phyloP scores from a whole-genome alignment of 495 filamentous ascomycete species.

The Penicillium desertorum region DNA sequence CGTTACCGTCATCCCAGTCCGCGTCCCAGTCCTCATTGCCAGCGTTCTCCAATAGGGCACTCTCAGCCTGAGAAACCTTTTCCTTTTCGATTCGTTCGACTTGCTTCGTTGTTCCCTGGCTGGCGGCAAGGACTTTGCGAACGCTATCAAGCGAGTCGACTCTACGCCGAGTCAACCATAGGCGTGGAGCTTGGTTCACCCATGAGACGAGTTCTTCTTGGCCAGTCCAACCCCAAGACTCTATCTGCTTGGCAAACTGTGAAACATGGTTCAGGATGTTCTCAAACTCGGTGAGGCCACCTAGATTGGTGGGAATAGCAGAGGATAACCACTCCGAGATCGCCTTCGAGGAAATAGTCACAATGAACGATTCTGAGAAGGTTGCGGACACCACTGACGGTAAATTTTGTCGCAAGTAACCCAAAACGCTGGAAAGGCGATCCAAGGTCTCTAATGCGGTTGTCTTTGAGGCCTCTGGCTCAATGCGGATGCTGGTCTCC shows the following conservation, averaged over 20 bases:
- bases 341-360: constrained; percentile 61
- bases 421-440: constrained; percentile 59
- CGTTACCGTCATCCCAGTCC: constrained; percentile 66
- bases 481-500: constrained; percentile 34
- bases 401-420: constrained; percentile 63
- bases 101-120: constrained; percentile 58
- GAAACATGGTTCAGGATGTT: constrained; percentile 57
- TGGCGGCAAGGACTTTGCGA: constrained; percentile 63
- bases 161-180: constrained; percentile 84
- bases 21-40: constrained; percentile 71
- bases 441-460: constrained; percentile 35
- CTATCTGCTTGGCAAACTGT: constrained; percentile 62
- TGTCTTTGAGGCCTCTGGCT: constrained; percentile 25
- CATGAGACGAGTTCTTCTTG: constrained; percentile 72
- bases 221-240: constrained; percentile 64
- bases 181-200: constrained; percentile 71
- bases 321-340: constrained; percentile 72
- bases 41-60: constrained; percentile 56
- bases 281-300: constrained; percentile 68
- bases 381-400: constrained; percentile 60
- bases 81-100: constrained; percentile 87
- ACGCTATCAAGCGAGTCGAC: constrained; percentile 73
- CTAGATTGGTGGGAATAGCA: constrained; percentile 69
- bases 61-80: constrained; percentile 66
- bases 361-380: constrained; percentile 66